Base-by-base conservation (phyloP, 2,329 filamentous ascomycete genomes). In the Paecilomyces formosus region DNA sequence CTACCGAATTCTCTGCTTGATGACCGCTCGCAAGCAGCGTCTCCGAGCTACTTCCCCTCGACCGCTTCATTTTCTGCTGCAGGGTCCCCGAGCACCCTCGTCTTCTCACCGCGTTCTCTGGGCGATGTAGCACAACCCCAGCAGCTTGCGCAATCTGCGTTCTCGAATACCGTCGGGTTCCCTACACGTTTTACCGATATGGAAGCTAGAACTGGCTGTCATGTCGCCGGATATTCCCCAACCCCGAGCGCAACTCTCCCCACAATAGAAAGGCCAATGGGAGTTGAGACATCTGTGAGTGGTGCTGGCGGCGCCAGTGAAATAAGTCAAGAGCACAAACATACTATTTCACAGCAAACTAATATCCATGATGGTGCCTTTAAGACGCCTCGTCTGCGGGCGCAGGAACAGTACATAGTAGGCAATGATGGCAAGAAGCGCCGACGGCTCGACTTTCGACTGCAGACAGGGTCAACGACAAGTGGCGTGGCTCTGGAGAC, bases 351-450 rank as follows among this genome's bases (percentile, higher is more conserved):
- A 15, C n/a, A 54, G 8, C 31, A 15, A n/a, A 9, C 51, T 18
- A 33, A 58, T 28, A 53, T 6, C 2, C 12, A 9, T n/a, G 26
- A 30, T 50, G 18, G 22, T 6, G 21, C 18, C 15, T 31, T 22
- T 5, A 35, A 31, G 8, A 52, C 53, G 21, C 52, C 53, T 13
- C 59, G 51, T 9, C 24, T 58, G 30, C 66, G 67, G 4, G 26
- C 57, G 3, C 55, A 65, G 15, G 70, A 73, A 55, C 59, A 67
- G 50, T 54, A 62, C 30, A 53, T 66, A 31, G 31, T 71, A 50
- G 67, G 70, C 57, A 57, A 54, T 28, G 55, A 62, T 8, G 69
- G 71, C 15, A 70, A 58, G 55, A 74, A 72, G 58, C 66, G 70
- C 21, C 66, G 71, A 28, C 70, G 61, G 30, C 61, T 73, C 5